A percentile compares a stretch with the other conserved stretches of the same genome.
These are phyloP conservation scores for Vitellaria paradoxa DNA, from an alignment of 179 eudicot species.

Conservation along the genomic window DNA sequence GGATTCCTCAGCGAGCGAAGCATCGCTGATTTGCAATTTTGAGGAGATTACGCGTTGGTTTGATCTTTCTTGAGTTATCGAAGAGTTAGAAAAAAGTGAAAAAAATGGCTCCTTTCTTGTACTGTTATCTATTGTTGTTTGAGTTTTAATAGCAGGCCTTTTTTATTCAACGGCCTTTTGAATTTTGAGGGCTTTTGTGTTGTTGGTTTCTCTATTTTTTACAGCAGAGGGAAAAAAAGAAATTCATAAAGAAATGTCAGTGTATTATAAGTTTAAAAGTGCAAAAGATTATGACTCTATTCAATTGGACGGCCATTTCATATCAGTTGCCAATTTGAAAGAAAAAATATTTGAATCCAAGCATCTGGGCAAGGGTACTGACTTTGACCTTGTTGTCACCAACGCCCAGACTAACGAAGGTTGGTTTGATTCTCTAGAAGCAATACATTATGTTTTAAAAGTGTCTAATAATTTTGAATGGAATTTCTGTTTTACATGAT, in stretches of 20 bases:
- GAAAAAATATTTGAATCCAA: conserved; percentile 80
- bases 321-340: conserved; percentile 72
- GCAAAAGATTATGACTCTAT: conserved; percentile 90
- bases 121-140: conserved; percentile 25
- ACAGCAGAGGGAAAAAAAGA: conserved; percentile 7
- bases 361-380: conserved; percentile 93
- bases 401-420: conserved; percentile 99
- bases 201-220: conserved; percentile 20
- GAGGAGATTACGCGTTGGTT: conserved; percentile 23
- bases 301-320: conserved; percentile 73
- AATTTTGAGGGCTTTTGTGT: conserved; percentile 16
- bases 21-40: background rate
- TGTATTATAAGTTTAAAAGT: conserved; percentile 94
- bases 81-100: conserved; percentile 5
- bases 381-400: conserved; percentile 91
- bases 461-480: background rate
- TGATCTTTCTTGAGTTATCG: conserved; percentile 24
- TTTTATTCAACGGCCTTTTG: conserved; percentile 23
- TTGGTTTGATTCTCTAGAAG: conserved; percentile 37
- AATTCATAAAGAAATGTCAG: conserved; percentile 42
- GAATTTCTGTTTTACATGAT: background rate
- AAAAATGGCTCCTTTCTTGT: conserved; percentile 23
- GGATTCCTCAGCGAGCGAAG: background rate
- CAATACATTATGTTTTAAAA: background rate
- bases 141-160: conserved; percentile 37